Conservation (phyloP, 2,329 filamentous ascomycete genomes). For the Sporothrix brasiliensis region DNA sequence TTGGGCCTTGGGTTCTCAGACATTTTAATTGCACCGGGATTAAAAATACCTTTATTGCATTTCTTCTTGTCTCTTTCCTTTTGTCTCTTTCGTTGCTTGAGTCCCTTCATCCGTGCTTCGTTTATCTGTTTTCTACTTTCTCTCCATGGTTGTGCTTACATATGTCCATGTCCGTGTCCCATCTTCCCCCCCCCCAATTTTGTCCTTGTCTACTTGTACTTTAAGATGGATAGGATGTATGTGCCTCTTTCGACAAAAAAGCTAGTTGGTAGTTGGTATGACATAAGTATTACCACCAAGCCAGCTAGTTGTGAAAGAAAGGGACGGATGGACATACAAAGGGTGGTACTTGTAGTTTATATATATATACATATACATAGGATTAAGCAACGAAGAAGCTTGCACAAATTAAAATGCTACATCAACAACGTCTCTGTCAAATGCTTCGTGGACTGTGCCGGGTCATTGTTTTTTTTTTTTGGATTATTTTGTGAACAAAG, state of each 20-base stretch:
- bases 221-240: not conserved
- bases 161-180: conserved; percentile 23
- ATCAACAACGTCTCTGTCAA: not conserved
- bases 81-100: not conserved
- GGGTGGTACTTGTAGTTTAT: conserved; percentile 6
- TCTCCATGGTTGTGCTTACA: conserved; percentile 16
- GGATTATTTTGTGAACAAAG: not conserved
- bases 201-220: not conserved
- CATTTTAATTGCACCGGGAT: conserved; percentile 9
- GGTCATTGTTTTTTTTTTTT: not conserved
- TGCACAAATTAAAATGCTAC: not conserved
- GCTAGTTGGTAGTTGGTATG: not conserved
- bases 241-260: not conserved
- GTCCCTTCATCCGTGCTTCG: not conserved
- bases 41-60: conserved; percentile 13
- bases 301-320: conserved; percentile 3
- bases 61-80: conserved; percentile 6
- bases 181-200: not conserved
- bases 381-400: not conserved
- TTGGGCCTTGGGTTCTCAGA: not conserved
- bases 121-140: conserved; percentile 4
- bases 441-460: not conserved
- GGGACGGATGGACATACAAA: not conserved
- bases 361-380: not conserved
- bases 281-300: not conserved